Conservation (phyloP, 192 early-diverging fungal genomes). For the Tieghemiomyces parasiticus region DNA sequence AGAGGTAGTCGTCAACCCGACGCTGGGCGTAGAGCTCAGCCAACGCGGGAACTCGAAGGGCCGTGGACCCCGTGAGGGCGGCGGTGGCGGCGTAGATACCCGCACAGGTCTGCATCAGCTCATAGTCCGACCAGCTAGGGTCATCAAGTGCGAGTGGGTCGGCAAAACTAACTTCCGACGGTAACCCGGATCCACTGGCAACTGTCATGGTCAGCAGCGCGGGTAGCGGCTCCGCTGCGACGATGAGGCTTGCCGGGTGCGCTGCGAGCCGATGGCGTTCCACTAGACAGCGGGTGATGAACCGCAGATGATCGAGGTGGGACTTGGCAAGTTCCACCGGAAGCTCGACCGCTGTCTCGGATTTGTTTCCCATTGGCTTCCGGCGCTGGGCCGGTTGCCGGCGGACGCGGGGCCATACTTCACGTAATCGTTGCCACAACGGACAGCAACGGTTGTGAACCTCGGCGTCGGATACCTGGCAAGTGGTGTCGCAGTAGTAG, state of each 20-base stretch:
- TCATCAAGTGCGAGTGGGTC: not conserved
- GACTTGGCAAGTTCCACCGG: too few relatives aligned
- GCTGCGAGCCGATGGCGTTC: not conserved
- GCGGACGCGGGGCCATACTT: not conserved
- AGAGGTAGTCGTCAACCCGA: too few relatives aligned
- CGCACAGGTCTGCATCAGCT: not conserved
- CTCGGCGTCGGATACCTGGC: not conserved
- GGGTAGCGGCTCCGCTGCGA: too few relatives aligned
- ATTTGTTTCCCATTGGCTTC: not conserved
- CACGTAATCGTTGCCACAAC: not conserved
- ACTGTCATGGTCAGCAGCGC: not conserved
- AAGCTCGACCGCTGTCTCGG: not conserved
- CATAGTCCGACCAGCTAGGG: not conserved
- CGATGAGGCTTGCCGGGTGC: not conserved
- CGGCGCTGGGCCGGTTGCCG: not conserved
- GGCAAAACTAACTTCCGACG: not conserved
- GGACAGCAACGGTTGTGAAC: not conserved
- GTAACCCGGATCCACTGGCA: not conserved
- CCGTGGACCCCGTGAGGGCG: not conserved
- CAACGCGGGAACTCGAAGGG: not conserved
- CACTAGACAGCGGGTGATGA: not conserved
- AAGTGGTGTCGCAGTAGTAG: not conserved
- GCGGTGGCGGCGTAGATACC: too few relatives aligned
- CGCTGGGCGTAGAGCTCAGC: too few relatives aligned
- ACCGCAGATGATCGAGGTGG: not conserved